Base-by-base conservation (phyloP, 345 rosid genomes). In the Eutrema japonicum region DNA sequence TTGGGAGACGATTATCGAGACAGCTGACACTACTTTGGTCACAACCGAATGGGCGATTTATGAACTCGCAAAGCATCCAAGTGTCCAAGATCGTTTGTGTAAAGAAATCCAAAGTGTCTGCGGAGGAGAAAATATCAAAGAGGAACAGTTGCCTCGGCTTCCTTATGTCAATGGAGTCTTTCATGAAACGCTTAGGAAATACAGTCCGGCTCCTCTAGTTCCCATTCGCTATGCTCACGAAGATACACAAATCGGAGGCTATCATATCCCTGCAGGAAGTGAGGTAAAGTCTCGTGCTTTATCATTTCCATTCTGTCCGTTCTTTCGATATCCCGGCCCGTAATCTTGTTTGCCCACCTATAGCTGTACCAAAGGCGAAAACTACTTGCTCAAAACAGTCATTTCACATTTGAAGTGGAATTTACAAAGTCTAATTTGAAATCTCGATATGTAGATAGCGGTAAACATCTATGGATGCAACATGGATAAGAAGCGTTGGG, bases 21-120 rank as follows among this genome's bases (percentile, higher is more conserved):
- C 87, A 37, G 48, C 96, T 4, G 97, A 92, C 61, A 87, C 97
- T 16, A 87, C 93, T 64, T 60, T 89, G 84, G 93, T 90, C 29
- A 71, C 93, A 63, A 77, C 96, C 26, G 99, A 95, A 80, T 94
- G 98, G 97, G 96, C 96, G 0, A 73, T 92, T 10, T 89, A 87
- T 61, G 92, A 95, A 68, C 96, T 95, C 4, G 96, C 96, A 6
- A 92, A 85, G 67, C 79, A 85, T 75, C 86, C 82, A 22, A 68
- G 12, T 29, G 75, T 77, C 2, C 98, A 88, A 91, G 94, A 85
- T 18, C 76, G 33, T 68, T 84, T 91, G 3, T 78, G 51, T 59
- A 67, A 64, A n/a, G 87, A 89, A 57, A 82, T 89, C 13, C 43
- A 56, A 74, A 76, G 62, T 5, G 80, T 87, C 0, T 89, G 96